Conservation (phyloP, 2,329 filamentous ascomycete genomes). For the Apiospora rasikravindrae region DNA sequence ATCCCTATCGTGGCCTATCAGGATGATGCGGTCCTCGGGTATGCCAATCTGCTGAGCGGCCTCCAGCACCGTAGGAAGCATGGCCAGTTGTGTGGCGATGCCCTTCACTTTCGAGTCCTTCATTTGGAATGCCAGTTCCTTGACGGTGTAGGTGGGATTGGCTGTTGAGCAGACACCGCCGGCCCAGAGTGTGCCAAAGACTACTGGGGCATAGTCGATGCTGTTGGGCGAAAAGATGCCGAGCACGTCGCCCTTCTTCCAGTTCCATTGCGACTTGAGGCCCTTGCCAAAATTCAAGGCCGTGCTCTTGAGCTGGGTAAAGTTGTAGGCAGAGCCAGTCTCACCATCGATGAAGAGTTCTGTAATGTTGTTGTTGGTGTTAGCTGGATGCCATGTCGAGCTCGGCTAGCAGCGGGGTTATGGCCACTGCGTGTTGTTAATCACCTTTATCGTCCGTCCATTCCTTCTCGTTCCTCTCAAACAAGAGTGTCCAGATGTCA, state of each 20-base stretch:
- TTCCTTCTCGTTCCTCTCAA: constrained; percentile 68
- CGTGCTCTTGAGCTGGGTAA: constrained; percentile 65
- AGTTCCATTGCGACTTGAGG: constrained; percentile 74
- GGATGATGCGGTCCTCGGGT: constrained; percentile 71
- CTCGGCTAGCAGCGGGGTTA: constrained; percentile 22
- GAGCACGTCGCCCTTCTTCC: constrained; percentile 84
- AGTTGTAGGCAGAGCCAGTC: constrained; percentile 72
- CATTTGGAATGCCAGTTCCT: constrained; percentile 86
- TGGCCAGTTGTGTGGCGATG: constrained; percentile 73
- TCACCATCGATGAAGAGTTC: constrained; percentile 81
- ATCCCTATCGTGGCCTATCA: constrained; percentile 75
- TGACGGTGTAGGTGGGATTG: constrained; percentile 84
- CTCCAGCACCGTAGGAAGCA: constrained; percentile 67
- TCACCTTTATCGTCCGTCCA: constrained; percentile 78
- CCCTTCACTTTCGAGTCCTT: constrained; percentile 77
- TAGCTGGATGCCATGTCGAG: neutral
- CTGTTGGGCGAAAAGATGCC: constrained; percentile 84
- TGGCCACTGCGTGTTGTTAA: constrained; percentile 22
- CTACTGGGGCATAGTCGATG: constrained; percentile 80
- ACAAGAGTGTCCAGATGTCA: constrained; percentile 81
- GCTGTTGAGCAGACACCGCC: constrained; percentile 84
- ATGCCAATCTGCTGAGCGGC: constrained; percentile 76
- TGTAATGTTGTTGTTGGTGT: constrained; percentile 40
- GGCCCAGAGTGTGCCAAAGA: constrained; percentile 82
- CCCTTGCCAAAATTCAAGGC: constrained; percentile 82